Conservation (phyloP, 169 alveolate species). For the Babesia divergens region DNA sequence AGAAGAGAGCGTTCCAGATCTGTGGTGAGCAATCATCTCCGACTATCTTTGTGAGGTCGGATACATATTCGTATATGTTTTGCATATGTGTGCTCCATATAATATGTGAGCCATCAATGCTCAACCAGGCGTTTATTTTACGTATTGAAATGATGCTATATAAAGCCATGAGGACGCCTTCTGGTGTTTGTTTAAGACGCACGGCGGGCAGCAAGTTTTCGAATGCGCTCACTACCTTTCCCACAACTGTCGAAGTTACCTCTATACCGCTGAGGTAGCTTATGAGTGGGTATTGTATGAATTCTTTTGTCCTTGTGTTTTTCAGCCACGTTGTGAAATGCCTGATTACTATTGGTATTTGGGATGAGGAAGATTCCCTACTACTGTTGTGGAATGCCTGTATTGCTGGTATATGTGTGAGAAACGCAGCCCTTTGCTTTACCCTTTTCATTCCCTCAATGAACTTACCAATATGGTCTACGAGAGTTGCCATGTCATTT, state of each 20-base stretch:
- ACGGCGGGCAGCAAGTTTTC: neutral
- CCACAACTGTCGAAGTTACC: constrained; percentile 3
- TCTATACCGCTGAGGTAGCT: constrained; percentile 18
- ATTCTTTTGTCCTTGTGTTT: neutral
- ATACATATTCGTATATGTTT: neutral
- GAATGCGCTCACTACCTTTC: neutral
- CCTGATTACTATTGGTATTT: constrained; percentile 6
- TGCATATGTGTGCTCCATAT: neutral
- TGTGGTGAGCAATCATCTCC: constrained; percentile 13
- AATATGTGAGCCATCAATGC: neutral
- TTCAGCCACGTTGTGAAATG: constrained; percentile 10
- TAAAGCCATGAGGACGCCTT: constrained; percentile 28
- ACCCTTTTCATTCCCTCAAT: neutral
- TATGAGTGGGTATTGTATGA: constrained; percentile 15
- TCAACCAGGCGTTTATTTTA: constrained; percentile 16
- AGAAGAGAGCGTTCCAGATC: constrained; percentile 19
- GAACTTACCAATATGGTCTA: constrained; percentile 26
- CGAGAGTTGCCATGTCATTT: constrained; percentile 17
- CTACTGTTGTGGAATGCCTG: constrained; percentile 20
- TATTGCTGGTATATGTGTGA: constrained; percentile 13
- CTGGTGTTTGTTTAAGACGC: neutral
- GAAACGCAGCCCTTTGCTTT: neutral
- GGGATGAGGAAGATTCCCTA: constrained; percentile 8
- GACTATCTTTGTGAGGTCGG: neutral
- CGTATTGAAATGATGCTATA: neutral